Percentiles rank a stretch among this genome's conserved stretches.
Conservation (phyloP, 176 grass and related monocot genomes). For the Hsuehochloa calcarea region DNA sequence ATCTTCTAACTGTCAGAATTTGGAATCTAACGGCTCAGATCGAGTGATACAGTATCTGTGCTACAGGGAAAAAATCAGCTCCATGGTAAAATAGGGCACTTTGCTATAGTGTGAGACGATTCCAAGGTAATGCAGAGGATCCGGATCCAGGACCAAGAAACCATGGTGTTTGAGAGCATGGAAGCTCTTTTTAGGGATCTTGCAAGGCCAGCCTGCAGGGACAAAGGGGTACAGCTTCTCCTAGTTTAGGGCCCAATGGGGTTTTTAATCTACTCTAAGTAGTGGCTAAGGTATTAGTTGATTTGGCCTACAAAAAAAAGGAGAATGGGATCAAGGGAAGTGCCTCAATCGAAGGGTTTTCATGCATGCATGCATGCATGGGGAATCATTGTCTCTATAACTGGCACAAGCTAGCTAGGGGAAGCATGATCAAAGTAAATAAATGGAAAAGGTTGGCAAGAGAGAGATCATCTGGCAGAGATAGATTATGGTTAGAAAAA, state of each 20-base stretch:
- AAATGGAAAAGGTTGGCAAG: not conserved
- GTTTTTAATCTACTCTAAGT: not conserved
- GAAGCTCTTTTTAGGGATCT: not conserved
- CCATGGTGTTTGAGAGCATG: not conserved
- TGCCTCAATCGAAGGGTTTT: not conserved
- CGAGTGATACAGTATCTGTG: too few relatives aligned
- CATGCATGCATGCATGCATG: not conserved
- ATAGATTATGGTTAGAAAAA: not conserved
- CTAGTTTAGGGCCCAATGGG: constrained; percentile 6
- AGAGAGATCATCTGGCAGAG: not conserved
- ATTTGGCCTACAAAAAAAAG: constrained; percentile 20
- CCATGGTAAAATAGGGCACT: too few relatives aligned
- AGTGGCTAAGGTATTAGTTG: not conserved
- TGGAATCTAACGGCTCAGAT: too few relatives aligned
- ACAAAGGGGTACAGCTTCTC: not conserved
- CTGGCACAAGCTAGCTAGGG: not conserved
- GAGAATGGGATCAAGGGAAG: not conserved
- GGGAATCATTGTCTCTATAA: not conserved
- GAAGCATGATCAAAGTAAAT: not conserved
- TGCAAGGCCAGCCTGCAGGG: not conserved
- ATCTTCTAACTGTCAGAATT: too few relatives aligned
- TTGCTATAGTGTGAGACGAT: too few relatives aligned
- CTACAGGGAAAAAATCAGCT: too few relatives aligned
- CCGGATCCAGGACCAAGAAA: not conserved
- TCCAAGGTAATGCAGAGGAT: too few relatives aligned